Conservation (phyloP, 768 basidiomycete species). For the Pholiota microspora region DNA sequence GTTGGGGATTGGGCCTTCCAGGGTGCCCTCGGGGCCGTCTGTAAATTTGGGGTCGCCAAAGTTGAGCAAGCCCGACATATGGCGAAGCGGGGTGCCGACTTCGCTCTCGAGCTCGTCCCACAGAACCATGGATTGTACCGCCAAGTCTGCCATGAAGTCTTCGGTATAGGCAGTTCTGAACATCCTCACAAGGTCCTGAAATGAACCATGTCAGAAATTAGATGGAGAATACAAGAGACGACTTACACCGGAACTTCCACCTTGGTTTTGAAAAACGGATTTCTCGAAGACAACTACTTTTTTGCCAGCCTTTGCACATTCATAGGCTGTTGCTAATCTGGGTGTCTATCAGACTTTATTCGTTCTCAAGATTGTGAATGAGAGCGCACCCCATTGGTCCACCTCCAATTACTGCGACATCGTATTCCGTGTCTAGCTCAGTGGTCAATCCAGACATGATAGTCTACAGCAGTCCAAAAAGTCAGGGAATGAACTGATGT, state of each 20-base stretch:
- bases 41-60: neutral
- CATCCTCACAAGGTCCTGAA: slow-evolving; percentile 3
- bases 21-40: slow-evolving; percentile 1
- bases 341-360: neutral
- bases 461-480: no score
- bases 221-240: neutral
- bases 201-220: neutral
- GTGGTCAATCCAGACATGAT: neutral
- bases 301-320: slow-evolving; percentile 2
- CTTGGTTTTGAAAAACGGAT: slow-evolving; percentile 2
- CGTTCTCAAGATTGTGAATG: neutral
- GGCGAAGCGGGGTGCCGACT: neutral
- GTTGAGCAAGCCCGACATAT: slow-evolving; percentile 1
- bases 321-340: slow-evolving; percentile 1
- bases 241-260: slow-evolving; percentile 2
- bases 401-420: neutral
- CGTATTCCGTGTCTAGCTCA: neutral
- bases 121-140: neutral
- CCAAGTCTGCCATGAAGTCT: neutral
- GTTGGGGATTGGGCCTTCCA: neutral
- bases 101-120: slow-evolving; percentile 1
- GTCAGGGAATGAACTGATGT: no score
- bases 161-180: slow-evolving; percentile 2
- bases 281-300: neutral
- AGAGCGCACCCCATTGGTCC: slow-evolving; percentile 1